Base-by-base conservation (phyloP, 1,284 basidiomycete species). In the Ganoderma resinaceum region DNA sequence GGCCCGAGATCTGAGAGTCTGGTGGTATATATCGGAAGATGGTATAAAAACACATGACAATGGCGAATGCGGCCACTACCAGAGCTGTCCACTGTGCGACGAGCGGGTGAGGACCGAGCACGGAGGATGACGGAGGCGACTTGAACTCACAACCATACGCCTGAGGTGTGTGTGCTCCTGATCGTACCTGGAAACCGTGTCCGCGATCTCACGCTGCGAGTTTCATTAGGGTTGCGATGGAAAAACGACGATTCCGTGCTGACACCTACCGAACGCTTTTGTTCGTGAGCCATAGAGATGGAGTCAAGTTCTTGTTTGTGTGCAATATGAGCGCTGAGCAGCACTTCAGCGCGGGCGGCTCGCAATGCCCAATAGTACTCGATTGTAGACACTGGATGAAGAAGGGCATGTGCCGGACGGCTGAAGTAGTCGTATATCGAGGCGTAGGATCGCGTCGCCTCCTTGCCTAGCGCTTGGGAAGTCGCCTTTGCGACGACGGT, bases 281-380 rank as follows among this genome's bases (percentile, higher is more conserved):
- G 70, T 57, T 86, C 86, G 68, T 86, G 83, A 0, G 70, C 72
- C 14, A 78, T 72, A 37, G 81, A 78, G 55, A 87, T 64, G 20
- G 76, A 77, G 63, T 77, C 79, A 20, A 89, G 74, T 63, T 90
- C 87, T 9, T 76, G 74, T 43, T 84, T 81, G 73, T 89, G 86
- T n/a, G 72, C 77, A 37, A 80, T 78, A 49, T 81, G 82, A 20
- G 83, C 84, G 0, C 81, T 77, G 3, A 91, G 80, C 38, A 89
- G 75, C 0, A 86, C 83, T 74, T 91, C 90, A 1, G 89, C 90
- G 3, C 85, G 83, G 29, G 89, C 70, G 0, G 90, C 89, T 2
- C 90, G 85, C 23, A 84, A 78, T 20, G 87, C 85, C 90, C 89
- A 91, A 73, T 89, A 89, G 66, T 85, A 85, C 69, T 86, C 87